phyloP scores from a whole-genome alignment of 2,329 filamentous ascomycete species.

The Colletotrichum sublineola region DNA sequence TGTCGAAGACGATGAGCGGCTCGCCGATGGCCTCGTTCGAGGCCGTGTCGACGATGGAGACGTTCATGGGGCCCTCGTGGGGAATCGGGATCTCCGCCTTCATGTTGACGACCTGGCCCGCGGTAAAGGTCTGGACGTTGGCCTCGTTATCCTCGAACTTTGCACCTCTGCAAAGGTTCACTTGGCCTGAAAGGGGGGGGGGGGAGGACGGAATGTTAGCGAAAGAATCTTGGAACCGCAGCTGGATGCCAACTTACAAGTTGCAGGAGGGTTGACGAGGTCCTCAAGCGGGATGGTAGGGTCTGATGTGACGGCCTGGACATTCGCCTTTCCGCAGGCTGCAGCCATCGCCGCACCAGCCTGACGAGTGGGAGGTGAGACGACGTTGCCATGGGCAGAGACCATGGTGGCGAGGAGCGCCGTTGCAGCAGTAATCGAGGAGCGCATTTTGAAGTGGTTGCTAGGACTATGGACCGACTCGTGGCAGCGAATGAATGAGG shows the following conservation, averaged over 20 bases:
- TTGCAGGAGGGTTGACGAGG: conserved; percentile 44
- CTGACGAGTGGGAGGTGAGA: conserved; percentile 55
- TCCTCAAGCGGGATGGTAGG: conserved; percentile 53
- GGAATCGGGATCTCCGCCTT: conserved; percentile 57
- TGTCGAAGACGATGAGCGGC: conserved; percentile 66
- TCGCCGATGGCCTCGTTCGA: conserved; percentile 65
- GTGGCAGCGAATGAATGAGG: not conserved
- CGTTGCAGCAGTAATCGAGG: conserved; percentile 37
- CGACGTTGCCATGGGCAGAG: conserved; percentile 60
- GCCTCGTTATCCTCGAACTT: conserved; percentile 59
- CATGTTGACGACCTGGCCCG: conserved; percentile 60
- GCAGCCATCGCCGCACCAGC: conserved; percentile 58
- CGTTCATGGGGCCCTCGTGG: conserved; percentile 64
- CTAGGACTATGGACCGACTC: not conserved
- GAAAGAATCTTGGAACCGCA: not conserved
- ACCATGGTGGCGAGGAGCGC: conserved; percentile 46
- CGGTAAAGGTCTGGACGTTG: conserved; percentile 57
- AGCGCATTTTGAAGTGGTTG: conserved; percentile 36
- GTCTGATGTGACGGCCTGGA: conserved; percentile 52
- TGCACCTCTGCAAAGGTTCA: conserved; percentile 63
- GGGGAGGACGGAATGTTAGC: not conserved
- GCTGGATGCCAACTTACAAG: conserved; percentile 46
- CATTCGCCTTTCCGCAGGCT: conserved; percentile 58
- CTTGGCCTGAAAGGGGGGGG: conserved; percentile 21
- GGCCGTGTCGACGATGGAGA: conserved; percentile 68